Evolutionary conservation across 148 eudicot genomes (phyloP).

Genomic region (Salicornia ramosissima): DNA sequence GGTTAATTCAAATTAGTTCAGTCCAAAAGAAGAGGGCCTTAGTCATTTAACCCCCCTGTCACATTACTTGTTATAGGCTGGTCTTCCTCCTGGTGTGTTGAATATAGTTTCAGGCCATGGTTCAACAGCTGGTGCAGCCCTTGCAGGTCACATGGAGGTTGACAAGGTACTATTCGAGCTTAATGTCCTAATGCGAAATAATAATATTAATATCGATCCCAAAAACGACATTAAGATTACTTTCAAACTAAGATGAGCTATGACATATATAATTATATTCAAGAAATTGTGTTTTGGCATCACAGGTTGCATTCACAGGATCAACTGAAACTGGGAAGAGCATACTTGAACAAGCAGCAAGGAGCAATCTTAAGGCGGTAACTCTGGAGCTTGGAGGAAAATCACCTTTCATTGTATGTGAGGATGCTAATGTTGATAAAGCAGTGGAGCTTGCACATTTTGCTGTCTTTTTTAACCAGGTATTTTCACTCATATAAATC

Average conservation of each 20-base stretch:
- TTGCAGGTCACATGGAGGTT: conserved; percentile 78
- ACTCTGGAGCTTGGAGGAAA: conserved; percentile 76
- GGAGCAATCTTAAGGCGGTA: conserved; percentile 54
- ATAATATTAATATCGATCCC: too few species aligned
- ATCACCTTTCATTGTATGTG: conserved; percentile 61
- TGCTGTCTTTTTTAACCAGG: conserved; percentile 50
- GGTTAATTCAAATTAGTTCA: too few species aligned
- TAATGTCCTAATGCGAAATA: too few species aligned
- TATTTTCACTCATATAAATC: too few species aligned
- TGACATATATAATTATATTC: background rate
- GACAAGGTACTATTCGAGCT: conserved; percentile 48
- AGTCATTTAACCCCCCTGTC: too few species aligned
- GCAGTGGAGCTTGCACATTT: conserved; percentile 69
- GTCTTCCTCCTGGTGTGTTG: conserved; percentile 74
- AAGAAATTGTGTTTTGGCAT: background rate
- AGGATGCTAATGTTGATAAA: conserved; percentile 54
- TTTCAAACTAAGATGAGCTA: too few species aligned
- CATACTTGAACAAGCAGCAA: conserved; percentile 55
- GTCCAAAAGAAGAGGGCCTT: too few species aligned
- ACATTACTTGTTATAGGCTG: conserved; percentile 41
- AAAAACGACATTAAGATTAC: too few species aligned
- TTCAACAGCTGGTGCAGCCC: conserved; percentile 77
- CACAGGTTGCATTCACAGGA: conserved; percentile 64
- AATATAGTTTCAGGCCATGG: conserved; percentile 66
- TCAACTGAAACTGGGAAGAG: conserved; percentile 55